phyloP scores from a whole-genome alignment of 164 flowering plant genomes.

The Berberis thunbergii region DNA sequence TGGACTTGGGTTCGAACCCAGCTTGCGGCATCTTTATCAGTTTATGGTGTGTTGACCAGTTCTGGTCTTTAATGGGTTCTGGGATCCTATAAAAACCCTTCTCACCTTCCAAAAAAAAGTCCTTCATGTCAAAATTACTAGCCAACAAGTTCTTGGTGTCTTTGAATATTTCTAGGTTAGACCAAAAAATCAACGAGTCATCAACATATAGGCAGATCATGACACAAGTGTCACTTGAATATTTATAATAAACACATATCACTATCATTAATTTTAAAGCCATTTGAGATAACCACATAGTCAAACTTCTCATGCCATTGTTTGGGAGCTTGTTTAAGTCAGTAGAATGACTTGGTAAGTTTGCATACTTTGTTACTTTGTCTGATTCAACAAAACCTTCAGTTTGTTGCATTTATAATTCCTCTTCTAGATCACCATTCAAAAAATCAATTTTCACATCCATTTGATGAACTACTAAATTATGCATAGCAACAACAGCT shows the following conservation, averaged over 20 bases:
- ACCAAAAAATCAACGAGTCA: neutral
- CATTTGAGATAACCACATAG: neutral
- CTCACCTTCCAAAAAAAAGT: neutral
- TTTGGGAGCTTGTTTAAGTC: neutral
- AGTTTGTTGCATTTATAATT: no score
- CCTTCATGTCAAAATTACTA: neutral
- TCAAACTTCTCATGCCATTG: neutral
- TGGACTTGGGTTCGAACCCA: no score
- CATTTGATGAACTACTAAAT: neutral
- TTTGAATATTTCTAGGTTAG: neutral
- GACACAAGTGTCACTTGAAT: neutral
- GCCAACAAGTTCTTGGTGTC: neutral
- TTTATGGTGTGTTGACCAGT: neutral
- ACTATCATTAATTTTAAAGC: conserved; percentile 1
- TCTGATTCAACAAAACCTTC: no score
- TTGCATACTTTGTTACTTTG: no score
- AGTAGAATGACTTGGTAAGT: neutral
- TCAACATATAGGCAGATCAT: neutral
- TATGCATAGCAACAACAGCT: neutral
- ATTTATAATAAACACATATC: neutral
- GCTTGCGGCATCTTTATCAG: no score
- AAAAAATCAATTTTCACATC: neutral
- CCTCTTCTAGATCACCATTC: conserved; percentile 1
- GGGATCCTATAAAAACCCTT: no score
- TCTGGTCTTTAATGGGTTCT: neutral